Percentiles rank a stretch among this genome's conserved stretches.
Evolutionary conservation across 176 grass and related monocot genomes (phyloP).

Genomic region (Tillandsia leiboldiana): DNA sequence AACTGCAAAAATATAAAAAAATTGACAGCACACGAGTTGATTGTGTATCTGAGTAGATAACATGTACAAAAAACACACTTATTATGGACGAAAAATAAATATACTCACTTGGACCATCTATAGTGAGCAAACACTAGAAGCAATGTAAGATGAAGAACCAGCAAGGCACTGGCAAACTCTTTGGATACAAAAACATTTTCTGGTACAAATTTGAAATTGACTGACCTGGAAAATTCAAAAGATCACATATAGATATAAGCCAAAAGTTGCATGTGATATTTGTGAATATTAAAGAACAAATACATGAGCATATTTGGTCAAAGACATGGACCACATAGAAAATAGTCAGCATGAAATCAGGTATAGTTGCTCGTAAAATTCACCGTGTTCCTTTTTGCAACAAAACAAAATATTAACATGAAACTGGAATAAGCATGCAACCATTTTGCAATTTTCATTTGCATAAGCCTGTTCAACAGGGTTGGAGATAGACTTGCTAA

Average conservation of each 20-base stretch:
- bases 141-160: constrained; percentile 73
- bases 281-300: not conserved
- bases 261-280: not conserved
- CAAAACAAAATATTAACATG: not conserved
- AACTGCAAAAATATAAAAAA: not conserved
- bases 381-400: not conserved
- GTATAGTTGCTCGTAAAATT: not conserved
- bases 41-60: not conserved
- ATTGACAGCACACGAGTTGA: not conserved
- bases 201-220: constrained; percentile 94
- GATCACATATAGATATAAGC: not conserved
- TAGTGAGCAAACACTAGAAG: constrained; percentile 80
- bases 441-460: too few species aligned
- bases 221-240: constrained; percentile 54
- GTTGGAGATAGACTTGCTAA: too few species aligned
- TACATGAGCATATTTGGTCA: not conserved
- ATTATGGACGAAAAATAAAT: constrained; percentile 11
- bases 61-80: not conserved
- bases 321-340: not conserved
- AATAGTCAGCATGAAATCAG: not conserved
- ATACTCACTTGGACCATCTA: constrained; percentile 82
- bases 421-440: not conserved
- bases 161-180: constrained; percentile 55
- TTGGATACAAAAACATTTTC: constrained; percentile 89
- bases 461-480: too few species aligned